A percentile compares a stretch with the other conserved stretches of the same genome.
phyloP scores from a whole-genome alignment of 306 rosid species.

The Cicer cuneatum region DNA sequence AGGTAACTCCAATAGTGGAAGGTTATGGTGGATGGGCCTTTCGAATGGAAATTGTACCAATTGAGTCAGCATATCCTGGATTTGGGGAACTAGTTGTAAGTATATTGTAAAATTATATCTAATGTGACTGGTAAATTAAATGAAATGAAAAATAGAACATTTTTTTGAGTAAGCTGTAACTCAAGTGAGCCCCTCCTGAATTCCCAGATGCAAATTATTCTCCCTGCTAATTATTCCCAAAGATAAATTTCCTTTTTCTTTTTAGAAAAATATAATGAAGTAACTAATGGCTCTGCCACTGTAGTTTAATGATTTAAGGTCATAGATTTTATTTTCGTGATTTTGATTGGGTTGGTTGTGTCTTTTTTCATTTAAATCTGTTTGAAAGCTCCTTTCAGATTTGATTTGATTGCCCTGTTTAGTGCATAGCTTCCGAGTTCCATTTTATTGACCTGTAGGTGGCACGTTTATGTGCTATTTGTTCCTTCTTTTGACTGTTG shows the following conservation, averaged over 20 bases:
- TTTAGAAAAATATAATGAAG: slow-evolving; percentile 4
- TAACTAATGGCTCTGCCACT: neutral
- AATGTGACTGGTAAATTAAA: slow-evolving; percentile 24
- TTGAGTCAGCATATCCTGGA: slow-evolving; percentile 99
- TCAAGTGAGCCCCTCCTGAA: neutral
- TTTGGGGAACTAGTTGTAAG: slow-evolving; percentile 96
- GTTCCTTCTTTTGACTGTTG: neutral
- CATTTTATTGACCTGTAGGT: slow-evolving; percentile 11
- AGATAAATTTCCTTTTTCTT: neutral
- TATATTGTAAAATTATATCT: slow-evolving; percentile 43
- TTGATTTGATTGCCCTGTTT: slow-evolving; percentile 26
- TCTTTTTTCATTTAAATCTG: slow-evolving; percentile 30
- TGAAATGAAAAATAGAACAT: neutral
- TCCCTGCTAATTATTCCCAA: neutral
- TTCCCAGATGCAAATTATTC: slow-evolving; percentile 16
- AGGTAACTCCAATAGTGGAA: slow-evolving; percentile 97
- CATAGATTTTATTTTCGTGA: slow-evolving; percentile 5
- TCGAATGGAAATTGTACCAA: slow-evolving; percentile 90
- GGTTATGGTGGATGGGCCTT: slow-evolving; percentile 99
- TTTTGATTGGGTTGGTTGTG: slow-evolving; percentile 11
- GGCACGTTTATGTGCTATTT: neutral
- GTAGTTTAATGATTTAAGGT: slow-evolving; percentile 2
- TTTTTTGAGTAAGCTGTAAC: neutral
- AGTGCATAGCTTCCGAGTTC: slow-evolving; percentile 15
- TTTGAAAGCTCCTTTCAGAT: slow-evolving; percentile 17